Conservation (phyloP, 2,329 filamentous ascomycete species). For the Botrytis fragariae region DNA sequence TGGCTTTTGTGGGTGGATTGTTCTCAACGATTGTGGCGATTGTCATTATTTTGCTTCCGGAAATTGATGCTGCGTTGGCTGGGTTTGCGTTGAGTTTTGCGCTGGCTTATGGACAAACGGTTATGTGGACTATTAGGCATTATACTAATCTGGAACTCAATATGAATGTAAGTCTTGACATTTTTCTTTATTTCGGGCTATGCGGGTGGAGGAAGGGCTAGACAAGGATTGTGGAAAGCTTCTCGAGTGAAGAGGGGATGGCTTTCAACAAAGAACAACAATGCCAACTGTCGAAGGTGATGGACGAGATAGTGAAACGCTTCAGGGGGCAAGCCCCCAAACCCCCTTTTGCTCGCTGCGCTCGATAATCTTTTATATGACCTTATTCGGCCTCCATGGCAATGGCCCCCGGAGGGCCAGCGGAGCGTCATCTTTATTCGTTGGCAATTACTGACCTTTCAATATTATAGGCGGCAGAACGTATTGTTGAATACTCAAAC, state of each 20-base stretch:
- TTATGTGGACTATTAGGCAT: slow-evolving; percentile 64
- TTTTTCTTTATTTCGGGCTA: background rate
- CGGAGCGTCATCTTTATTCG: background rate
- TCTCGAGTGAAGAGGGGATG: background rate
- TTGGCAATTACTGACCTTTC: background rate
- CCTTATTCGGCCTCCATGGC: background rate
- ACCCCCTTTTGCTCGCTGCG: background rate
- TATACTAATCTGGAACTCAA: slow-evolving; percentile 72
- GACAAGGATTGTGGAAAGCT: background rate
- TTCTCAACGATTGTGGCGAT: slow-evolving; percentile 66
- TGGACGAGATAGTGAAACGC: background rate
- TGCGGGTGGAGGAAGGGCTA: background rate
- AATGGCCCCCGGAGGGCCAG: background rate
- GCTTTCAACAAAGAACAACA: background rate
- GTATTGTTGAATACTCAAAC: slow-evolving; percentile 71
- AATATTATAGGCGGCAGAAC: slow-evolving; percentile 50
- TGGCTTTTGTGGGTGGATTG: slow-evolving; percentile 65
- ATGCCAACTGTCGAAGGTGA: background rate
- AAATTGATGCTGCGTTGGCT: slow-evolving; percentile 66
- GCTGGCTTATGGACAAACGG: slow-evolving; percentile 62
- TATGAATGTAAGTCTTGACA: slow-evolving; percentile 59
- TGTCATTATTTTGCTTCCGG: slow-evolving; percentile 59
- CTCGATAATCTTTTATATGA: background rate
- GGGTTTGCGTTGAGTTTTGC: slow-evolving; percentile 75
- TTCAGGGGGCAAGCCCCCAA: background rate